A percentile compares a stretch with the other conserved stretches of the same genome.
phyloP scores from a whole-genome alignment of 2,329 filamentous ascomycete species.

The Pseudogymnoascus sp. region DNA sequence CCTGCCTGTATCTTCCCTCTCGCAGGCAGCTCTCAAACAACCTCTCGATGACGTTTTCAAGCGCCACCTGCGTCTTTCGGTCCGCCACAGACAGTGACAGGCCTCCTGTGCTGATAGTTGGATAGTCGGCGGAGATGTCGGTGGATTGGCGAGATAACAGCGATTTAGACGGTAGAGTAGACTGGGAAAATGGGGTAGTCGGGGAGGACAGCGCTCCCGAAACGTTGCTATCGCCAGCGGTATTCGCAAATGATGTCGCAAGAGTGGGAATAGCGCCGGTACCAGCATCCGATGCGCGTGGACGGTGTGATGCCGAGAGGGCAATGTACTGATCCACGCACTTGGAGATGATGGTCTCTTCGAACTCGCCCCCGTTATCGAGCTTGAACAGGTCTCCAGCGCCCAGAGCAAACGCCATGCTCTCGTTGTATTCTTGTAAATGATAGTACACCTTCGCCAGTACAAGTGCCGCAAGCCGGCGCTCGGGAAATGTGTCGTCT shows the following conservation, averaged over 20 bases:
- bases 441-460: slow-evolving; percentile 99
- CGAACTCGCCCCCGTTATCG: slow-evolving; percentile 85
- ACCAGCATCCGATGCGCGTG: slow-evolving; percentile 47
- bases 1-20: slow-evolving; percentile 84
- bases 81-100: slow-evolving; percentile 40
- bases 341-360: slow-evolving; percentile 98
- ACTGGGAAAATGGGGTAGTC: slow-evolving; percentile 92
- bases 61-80: slow-evolving; percentile 65
- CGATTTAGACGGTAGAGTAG: slow-evolving; percentile 85
- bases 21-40: slow-evolving; percentile 86
- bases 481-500: slow-evolving; percentile 88
- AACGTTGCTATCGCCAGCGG: slow-evolving; percentile 57
- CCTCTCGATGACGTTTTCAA: slow-evolving; percentile 77
- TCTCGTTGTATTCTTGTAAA: slow-evolving; percentile 97
- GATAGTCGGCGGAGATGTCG: slow-evolving; percentile 51
- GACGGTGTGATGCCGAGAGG: slow-evolving; percentile 45
- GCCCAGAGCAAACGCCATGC: slow-evolving; percentile 94
- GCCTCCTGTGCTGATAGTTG: slow-evolving; percentile 31
- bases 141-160: slow-evolving; percentile 76
- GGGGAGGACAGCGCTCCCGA: slow-evolving; percentile 63
- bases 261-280: slow-evolving; percentile 46
- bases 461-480: slow-evolving; percentile 87
- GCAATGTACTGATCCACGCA: slow-evolving; percentile 97
- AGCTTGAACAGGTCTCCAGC: slow-evolving; percentile 93
- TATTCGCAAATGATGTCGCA: slow-evolving; percentile 68